These are phyloP conservation scores for Penicillium vulpinum DNA, from an alignment of 2,329 filamentous ascomycete genomes.

Conservation along the genomic window DNA sequence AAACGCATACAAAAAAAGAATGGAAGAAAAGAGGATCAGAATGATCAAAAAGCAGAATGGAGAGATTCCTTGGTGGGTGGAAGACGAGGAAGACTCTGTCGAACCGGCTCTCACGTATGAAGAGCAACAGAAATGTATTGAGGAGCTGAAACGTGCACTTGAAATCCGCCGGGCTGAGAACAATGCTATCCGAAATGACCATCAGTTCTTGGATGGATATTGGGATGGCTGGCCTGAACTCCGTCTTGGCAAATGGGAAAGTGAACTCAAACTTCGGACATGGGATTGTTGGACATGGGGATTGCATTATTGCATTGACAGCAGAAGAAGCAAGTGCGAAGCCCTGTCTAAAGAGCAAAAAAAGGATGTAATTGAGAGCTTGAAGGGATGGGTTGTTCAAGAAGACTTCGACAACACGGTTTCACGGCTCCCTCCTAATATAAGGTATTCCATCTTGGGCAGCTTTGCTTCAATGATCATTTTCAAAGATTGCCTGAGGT, in stretches of 20 bases:
- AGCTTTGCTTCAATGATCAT: not conserved
- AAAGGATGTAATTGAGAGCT: not conserved
- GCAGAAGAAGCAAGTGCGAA: not conserved
- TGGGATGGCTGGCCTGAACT: not conserved
- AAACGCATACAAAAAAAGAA: too few species aligned
- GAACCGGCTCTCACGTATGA: not conserved
- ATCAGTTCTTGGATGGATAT: not conserved
- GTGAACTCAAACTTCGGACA: not conserved
- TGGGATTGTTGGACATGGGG: not conserved
- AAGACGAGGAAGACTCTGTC: too few species aligned
- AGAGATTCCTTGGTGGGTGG: too few species aligned
- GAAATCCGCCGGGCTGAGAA: not conserved
- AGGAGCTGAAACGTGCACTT: not conserved
- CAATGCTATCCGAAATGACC: not conserved
- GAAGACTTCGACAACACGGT: not conserved
- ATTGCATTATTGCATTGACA: accelerated
- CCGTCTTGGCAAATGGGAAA: not conserved
- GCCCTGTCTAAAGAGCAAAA: not conserved
- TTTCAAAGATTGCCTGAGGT: not conserved
- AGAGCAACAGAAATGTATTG: not conserved
- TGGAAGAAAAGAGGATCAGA: too few species aligned
- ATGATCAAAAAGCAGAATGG: too few species aligned
- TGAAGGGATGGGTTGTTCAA: not conserved
- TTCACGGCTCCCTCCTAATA: not conserved
- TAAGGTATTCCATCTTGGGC: not conserved